A percentile compares a stretch with the other conserved stretches of the same genome.
These are phyloP conservation scores for Lactuca saligna DNA, from an alignment of 129 eudicot genomes.

Conservation along the genomic window DNA sequence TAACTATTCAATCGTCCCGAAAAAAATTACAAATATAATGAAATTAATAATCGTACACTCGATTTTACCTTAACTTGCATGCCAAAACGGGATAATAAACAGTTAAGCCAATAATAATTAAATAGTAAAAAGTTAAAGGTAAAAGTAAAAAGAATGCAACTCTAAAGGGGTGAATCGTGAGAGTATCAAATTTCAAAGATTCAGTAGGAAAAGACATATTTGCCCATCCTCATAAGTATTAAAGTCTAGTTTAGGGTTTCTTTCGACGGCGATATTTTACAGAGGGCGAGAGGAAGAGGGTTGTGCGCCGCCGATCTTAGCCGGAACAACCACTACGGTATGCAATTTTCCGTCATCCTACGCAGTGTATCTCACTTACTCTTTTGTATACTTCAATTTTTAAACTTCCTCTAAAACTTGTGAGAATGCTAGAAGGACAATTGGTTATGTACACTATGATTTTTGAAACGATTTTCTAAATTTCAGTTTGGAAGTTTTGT, in stretches of 20 bases:
- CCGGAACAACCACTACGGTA: conserved; percentile 24
- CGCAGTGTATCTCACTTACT: not conserved
- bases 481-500: not conserved
- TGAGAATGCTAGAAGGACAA: not conserved
- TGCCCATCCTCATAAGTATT: conserved; percentile 12
- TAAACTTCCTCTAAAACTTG: not conserved
- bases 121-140: not conserved
- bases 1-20: too few relatives aligned
- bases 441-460: not conserved
- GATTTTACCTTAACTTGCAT: too few relatives aligned
- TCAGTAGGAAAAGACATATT: conserved; percentile 3
- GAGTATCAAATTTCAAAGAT: not conserved
- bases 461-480: not conserved
- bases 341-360: not conserved
- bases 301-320: conserved; percentile 7
- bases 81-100: not conserved
- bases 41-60: too few relatives aligned
- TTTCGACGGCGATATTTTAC: conserved; percentile 1
- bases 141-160: not conserved
- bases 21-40: too few relatives aligned
- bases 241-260: conserved; percentile 9
- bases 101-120: not conserved
- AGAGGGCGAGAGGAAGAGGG: not conserved
- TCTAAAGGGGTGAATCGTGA: not conserved
- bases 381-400: not conserved